Evolutionary conservation across 345 rosid genomes (phyloP).

Genomic region (Atalantia buxifolia): DNA sequence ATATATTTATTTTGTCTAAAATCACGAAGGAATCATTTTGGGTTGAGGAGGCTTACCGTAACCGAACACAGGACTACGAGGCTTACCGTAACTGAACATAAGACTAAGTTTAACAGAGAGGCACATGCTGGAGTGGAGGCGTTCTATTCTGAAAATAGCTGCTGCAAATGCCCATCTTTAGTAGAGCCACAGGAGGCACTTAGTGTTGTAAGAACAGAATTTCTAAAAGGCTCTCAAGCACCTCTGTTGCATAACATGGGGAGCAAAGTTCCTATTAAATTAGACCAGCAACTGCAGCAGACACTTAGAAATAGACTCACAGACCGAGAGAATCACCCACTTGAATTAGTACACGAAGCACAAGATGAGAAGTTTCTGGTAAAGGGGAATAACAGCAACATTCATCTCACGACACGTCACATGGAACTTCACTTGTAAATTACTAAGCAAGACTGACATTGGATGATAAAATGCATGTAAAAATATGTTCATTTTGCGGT

Average conservation of each 20-base stretch:
- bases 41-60: slow-evolving; percentile 2
- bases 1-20: no score
- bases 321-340: slow-evolving; percentile 21
- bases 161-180: slow-evolving; percentile 23
- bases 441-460: no score
- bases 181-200: slow-evolving; percentile 27
- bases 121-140: slow-evolving; percentile 22
- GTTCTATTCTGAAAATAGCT: slow-evolving; percentile 25
- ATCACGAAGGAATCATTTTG: neutral
- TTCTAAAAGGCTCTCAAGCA: slow-evolving; percentile 12
- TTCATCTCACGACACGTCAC: no score
- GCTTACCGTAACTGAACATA: slow-evolving; percentile 23
- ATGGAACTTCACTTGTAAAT: no score
- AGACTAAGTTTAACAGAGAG: slow-evolving; percentile 21
- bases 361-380: slow-evolving; percentile 20
- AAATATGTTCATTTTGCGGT: no score
- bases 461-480: no score
- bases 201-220: slow-evolving; percentile 25
- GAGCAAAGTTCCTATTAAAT: neutral
- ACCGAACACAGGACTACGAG: slow-evolving; percentile 21
- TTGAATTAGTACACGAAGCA: slow-evolving; percentile 42
- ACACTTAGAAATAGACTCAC: slow-evolving; percentile 4
- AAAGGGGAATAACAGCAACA: slow-evolving; percentile 1
- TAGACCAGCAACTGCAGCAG: slow-evolving; percentile 1
- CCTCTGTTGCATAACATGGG: slow-evolving; percentile 16